These are phyloP conservation scores for Xerocomellus chrysenteron DNA, from an alignment of 768 basidiomycete species.

Conservation along the genomic window DNA sequence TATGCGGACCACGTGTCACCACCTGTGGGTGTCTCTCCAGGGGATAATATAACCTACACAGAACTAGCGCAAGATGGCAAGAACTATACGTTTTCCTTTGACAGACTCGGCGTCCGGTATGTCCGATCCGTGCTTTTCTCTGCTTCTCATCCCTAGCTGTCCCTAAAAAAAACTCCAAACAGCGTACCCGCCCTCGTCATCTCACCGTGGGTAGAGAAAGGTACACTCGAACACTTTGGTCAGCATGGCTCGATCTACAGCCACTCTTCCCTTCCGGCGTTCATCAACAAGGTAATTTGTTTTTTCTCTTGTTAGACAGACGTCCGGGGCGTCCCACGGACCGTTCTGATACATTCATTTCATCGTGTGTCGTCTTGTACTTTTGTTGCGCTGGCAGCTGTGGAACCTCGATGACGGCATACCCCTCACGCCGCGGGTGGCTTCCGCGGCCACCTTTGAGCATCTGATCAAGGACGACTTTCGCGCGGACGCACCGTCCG, in stretches of 20 bases:
- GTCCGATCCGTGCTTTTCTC: background rate
- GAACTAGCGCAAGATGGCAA: constrained; percentile 18
- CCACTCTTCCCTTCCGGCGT: constrained; percentile 22
- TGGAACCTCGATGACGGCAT: constrained; percentile 26
- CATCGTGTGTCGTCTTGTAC: too few relatives aligned
- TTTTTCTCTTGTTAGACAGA: too few relatives aligned
- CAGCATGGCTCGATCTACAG: constrained; percentile 16
- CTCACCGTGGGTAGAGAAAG: constrained; percentile 27
- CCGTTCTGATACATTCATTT: background rate
- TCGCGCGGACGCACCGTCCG: constrained; percentile 12
- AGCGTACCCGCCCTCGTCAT: constrained; percentile 23
- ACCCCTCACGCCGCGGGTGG: constrained; percentile 22
- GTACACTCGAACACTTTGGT: constrained; percentile 12
- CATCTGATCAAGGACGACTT: constrained; percentile 24
- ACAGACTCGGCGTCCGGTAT: constrained; percentile 26
- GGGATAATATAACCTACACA: constrained; percentile 25
- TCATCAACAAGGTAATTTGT: constrained; percentile 21
- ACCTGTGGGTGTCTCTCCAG: constrained; percentile 21
- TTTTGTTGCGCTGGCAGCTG: constrained; percentile 2
- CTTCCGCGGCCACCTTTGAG: constrained; percentile 23
- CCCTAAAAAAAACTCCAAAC: background rate
- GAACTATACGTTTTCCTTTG: constrained; percentile 21
- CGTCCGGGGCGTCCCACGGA: background rate
- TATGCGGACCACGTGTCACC: constrained; percentile 26
- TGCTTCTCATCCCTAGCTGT: background rate